Conservation (phyloP, 257 asterid genomes). For the Gardenia jasminoides region DNA sequence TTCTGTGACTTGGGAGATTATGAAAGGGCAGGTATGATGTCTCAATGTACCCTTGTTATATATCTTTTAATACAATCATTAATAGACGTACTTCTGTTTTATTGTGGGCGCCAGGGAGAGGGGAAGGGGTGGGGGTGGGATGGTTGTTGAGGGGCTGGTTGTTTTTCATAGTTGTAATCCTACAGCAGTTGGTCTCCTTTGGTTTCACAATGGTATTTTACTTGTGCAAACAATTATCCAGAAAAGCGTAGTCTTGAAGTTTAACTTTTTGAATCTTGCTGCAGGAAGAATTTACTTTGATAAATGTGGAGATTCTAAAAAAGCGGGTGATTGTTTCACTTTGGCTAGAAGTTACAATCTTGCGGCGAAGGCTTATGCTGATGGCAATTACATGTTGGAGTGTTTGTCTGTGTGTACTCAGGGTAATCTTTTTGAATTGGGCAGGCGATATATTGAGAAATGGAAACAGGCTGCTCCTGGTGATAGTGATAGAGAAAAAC, state of each 20-base stretch:
- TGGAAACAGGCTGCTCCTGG: constrained; percentile 42
- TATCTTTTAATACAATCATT: no score
- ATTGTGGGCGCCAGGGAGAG: no score
- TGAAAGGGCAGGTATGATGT: constrained; percentile 48
- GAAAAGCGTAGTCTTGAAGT: background rate
- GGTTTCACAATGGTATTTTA: background rate
- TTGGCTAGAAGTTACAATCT: constrained; percentile 40
- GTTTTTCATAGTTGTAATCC: no score
- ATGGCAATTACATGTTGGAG: constrained; percentile 40
- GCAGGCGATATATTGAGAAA: constrained; percentile 43
- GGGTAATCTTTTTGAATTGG: constrained; percentile 45
- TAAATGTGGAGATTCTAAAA: constrained; percentile 39
- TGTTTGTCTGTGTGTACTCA: constrained; percentile 49
- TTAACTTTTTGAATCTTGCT: background rate
- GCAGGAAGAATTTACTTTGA: constrained; percentile 54
- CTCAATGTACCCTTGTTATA: background rate
- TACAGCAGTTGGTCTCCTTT: no score
- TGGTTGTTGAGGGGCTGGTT: no score
- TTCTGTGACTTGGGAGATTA: constrained; percentile 57
- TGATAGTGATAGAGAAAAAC: no score
- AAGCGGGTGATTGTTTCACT: constrained; percentile 64
- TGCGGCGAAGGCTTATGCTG: constrained; percentile 49
- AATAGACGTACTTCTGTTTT: no score
- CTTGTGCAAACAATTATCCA: no score
- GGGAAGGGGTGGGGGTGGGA: background rate